Conservation (phyloP, 2,329 filamentous ascomycete genomes). For the Neonectria magnoliae region DNA sequence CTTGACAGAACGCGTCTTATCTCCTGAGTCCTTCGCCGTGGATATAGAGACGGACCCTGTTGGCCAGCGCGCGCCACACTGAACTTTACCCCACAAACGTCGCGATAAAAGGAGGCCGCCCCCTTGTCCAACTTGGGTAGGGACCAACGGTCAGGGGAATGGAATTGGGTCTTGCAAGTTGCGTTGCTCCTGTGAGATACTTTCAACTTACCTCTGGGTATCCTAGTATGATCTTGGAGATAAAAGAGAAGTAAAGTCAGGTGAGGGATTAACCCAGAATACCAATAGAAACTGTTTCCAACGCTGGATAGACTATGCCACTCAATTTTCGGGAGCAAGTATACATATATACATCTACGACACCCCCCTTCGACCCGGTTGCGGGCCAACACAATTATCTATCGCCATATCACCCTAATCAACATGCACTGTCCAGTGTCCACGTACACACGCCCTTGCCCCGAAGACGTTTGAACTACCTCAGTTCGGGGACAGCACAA, state of each 20-base stretch:
- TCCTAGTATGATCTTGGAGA: no score
- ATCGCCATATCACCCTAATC: slow-evolving; percentile 34
- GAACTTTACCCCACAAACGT: slow-evolving; percentile 17
- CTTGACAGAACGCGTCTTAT: not conserved
- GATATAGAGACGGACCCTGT: slow-evolving; percentile 1
- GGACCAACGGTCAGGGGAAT: not conserved
- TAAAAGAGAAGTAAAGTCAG: not conserved
- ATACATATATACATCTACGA: slow-evolving; percentile 45
- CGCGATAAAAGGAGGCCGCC: slow-evolving; percentile 21
- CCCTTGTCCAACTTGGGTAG: slow-evolving; percentile 5
- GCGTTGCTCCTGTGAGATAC: no score
- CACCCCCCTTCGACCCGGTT: slow-evolving; percentile 16
- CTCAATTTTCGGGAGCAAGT: slow-evolving; percentile 38
- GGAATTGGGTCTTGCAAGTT: not conserved
- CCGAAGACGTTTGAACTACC: not conserved
- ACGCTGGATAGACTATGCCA: slow-evolving; percentile 1
- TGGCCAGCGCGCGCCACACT: not conserved
- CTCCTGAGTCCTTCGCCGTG: slow-evolving; percentile 17
- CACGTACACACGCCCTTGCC: slow-evolving; percentile 5
- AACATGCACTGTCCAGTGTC: slow-evolving; percentile 20
- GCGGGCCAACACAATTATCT: slow-evolving; percentile 40
- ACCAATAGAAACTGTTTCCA: not conserved
- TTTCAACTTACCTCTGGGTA: no score
- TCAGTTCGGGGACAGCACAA: slow-evolving; percentile 74
- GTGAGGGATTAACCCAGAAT: not conserved